A percentile compares a stretch with the other conserved stretches of the same genome.
phyloP scores from a whole-genome alignment of 169 alveolate species.

The Eimeria mitis region DNA sequence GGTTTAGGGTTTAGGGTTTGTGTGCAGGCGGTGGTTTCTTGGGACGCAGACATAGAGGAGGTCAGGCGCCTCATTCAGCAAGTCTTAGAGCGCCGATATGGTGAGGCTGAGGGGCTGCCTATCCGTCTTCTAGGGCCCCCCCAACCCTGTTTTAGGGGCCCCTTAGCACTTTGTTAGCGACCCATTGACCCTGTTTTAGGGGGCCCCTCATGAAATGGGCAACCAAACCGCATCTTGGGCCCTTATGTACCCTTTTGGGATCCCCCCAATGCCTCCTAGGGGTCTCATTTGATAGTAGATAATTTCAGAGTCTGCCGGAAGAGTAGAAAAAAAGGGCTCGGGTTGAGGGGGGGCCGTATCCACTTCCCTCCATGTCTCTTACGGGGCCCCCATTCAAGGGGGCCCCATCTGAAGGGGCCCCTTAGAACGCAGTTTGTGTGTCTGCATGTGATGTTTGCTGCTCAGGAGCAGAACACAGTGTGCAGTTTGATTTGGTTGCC shows the following conservation, averaged over 20 bases:
- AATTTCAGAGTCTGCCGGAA: no score
- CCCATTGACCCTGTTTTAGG: neutral
- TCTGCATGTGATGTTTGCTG: neutral
- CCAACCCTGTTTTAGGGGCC: no score
- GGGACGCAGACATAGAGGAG: slow-evolving; percentile 16
- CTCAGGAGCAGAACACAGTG: neutral
- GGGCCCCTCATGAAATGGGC: no score
- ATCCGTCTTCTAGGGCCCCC: no score
- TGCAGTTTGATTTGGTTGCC: neutral
- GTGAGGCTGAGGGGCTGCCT: slow-evolving; percentile 1
- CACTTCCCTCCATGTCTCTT: no score
- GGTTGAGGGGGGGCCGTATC: no score
- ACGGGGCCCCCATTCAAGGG: neutral
- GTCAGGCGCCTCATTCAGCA: neutral
- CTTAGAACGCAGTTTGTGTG: no score
- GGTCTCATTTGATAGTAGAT: no score
- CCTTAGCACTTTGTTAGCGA: no score
- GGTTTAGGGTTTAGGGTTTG: slow-evolving; percentile 8
- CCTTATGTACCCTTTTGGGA: neutral
- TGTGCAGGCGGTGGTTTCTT: slow-evolving; percentile 38
- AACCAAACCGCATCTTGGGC: no score
- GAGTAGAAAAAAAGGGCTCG: no score
- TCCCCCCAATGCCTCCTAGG: neutral
- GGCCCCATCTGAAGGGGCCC: no score
- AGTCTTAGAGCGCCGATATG: slow-evolving; percentile 3